Base-by-base conservation (phyloP, 2,329 filamentous ascomycete species). In the Ophiostoma piceae region DNA sequence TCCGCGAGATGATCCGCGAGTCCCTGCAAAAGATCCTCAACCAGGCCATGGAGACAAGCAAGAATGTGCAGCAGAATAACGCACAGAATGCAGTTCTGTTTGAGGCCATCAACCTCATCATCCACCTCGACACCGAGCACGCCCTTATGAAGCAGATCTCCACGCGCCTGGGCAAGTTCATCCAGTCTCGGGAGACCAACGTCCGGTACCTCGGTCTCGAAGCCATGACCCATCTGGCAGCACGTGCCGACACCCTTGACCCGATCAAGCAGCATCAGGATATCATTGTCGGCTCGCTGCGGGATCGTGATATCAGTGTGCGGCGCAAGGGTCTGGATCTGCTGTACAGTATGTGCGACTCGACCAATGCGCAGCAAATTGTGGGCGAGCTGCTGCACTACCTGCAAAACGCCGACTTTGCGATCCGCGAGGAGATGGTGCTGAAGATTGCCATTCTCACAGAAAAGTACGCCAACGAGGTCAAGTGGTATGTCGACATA, bases 401-500 rank as follows among this genome's bases (percentile, higher is more conserved):
- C 79, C 86, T 99, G 9, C 94, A 97, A 77, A 97, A 92, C 70
- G 95, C 95, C 66, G 95, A 99, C 79, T 99, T 97, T 79, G 94
- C 94, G 5, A 97, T 99, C 75, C 88, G 96, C 73, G 96, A 99
- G 81, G 95, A 99, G 79, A 99, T 99, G 95, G 95, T 98, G 3
- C 84, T 99, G 73, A 99, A 99, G 82, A 97, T 99, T 79, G 95
- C 95, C 68, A 99, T 99, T 76, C 80, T 99, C 73, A 98, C 96
- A 0, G 95, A 99, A 78, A 98, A 98, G 78, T 99, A 99, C 78
- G 95, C 95, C 32, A 97, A 94, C 0, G 95, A 99, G 76, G 92
- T 97, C 26, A 94, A 98, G 81, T 99, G 95, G 95, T 99, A 99
- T 79, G 96, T 99, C 73, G 94, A 99, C 77, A 97, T 98, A 74